These are phyloP conservation scores for Rhinocladiella similis DNA, from an alignment of 2,329 filamentous ascomycete genomes.

Conservation along the genomic window DNA sequence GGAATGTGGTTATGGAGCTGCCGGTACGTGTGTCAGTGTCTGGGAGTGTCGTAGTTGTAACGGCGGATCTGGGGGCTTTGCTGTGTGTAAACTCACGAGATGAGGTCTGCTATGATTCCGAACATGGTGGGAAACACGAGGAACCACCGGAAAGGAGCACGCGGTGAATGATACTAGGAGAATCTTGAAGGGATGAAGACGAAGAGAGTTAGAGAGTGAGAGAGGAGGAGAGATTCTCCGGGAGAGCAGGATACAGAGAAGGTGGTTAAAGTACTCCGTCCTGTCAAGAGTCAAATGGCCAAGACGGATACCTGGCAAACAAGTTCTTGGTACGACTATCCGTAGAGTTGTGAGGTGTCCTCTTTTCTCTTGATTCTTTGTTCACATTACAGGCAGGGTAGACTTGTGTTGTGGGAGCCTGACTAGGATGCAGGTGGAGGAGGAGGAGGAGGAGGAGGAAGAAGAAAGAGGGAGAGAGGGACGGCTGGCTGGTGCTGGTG, in stretches of 20 bases:
- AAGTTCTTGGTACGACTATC: not conserved
- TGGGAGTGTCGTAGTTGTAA: not conserved
- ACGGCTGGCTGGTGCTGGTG: not conserved
- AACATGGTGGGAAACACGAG: slow-evolving; percentile 58
- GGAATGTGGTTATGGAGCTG: slow-evolving; percentile 82
- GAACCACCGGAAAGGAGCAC: not conserved
- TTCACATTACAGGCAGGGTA: not conserved
- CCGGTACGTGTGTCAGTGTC: not conserved
- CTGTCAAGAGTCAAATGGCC: too few species aligned
- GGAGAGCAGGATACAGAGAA: not conserved
- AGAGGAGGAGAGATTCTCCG: too few species aligned
- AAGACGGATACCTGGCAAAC: not conserved
- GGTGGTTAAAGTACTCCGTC: not conserved
- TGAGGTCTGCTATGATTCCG: slow-evolving; percentile 72
- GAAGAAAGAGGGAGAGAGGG: not conserved
- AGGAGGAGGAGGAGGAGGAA: not conserved
- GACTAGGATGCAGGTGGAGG: not conserved
- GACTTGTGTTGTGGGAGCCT: not conserved
- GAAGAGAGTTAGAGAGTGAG: too few species aligned
- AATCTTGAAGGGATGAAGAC: not conserved
- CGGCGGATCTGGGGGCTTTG: too few species aligned
- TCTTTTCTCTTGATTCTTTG: slow-evolving; percentile 5
- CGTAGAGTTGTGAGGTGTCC: not conserved
- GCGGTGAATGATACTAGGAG: not conserved
- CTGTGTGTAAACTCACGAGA: slow-evolving; percentile 62